Evolutionary conservation across 495 filamentous ascomycete genomes (phyloP).

Genomic region (Aspergillus kassunensis): DNA sequence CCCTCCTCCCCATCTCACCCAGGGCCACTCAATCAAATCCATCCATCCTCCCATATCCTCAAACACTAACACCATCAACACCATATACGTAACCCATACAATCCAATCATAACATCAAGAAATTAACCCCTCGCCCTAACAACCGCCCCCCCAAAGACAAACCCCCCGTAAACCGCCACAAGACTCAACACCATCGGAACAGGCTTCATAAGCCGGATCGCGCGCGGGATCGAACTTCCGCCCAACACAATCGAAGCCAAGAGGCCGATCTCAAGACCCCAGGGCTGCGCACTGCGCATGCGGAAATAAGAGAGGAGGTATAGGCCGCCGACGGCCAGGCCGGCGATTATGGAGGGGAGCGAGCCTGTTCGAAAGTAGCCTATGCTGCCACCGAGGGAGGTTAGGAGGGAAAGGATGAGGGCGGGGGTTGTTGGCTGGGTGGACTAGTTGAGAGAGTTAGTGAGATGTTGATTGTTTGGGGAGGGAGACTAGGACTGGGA

Average conservation of each 20-base stretch:
- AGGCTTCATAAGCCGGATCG: slow-evolving; percentile 70
- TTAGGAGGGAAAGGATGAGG: slow-evolving; percentile 73
- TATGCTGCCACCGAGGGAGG: slow-evolving; percentile 78
- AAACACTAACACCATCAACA: not conserved
- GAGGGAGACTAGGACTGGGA: too few species aligned
- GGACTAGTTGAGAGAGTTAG: not conserved
- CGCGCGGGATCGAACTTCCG: slow-evolving; percentile 77
- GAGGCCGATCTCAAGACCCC: slow-evolving; percentile 70
- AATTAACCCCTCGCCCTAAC: slow-evolving; percentile 21
- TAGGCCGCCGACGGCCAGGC: slow-evolving; percentile 68
- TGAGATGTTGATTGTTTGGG: slow-evolving; percentile 1
- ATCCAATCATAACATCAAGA: not conserved
- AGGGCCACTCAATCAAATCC: not conserved
- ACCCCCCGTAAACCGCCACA: slow-evolving; percentile 59
- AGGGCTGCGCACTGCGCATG: slow-evolving; percentile 50
- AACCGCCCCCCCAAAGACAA: slow-evolving; percentile 60
- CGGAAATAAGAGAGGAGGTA: slow-evolving; percentile 46
- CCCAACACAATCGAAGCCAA: slow-evolving; percentile 79
- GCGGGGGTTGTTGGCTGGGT: slow-evolving; percentile 44
- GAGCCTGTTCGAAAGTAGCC: slow-evolving; percentile 83
- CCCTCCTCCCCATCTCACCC: too few species aligned
- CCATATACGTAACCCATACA: not conserved
- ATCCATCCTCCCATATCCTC: too few species aligned
- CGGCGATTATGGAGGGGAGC: slow-evolving; percentile 78
- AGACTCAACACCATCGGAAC: slow-evolving; percentile 70